Evolutionary conservation across 805 yeast species (phyloP).

Genomic region (Maudiozyma barnettii): DNA sequence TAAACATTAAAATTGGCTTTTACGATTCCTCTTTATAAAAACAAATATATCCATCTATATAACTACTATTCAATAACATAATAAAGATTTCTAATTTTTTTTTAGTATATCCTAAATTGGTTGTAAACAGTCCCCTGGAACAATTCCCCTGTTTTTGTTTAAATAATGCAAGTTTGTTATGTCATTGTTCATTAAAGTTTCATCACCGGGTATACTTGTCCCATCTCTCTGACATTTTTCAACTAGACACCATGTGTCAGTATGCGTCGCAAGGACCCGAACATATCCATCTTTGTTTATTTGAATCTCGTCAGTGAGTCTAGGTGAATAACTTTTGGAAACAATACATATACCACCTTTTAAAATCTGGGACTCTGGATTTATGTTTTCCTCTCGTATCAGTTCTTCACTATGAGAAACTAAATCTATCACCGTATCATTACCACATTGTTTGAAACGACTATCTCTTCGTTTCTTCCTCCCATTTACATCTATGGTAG

Average conservation of each 20-base stretch:
- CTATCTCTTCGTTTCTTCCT: neutral
- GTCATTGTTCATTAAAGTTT: neutral
- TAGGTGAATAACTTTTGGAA: slow-evolving; percentile 20
- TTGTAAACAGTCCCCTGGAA: slow-evolving; percentile 32
- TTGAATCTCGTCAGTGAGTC: slow-evolving; percentile 31
- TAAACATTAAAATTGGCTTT: no score
- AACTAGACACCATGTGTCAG: slow-evolving; percentile 38
- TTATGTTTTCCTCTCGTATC: neutral
- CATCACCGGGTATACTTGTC: slow-evolving; percentile 1
- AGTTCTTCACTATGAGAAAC: neutral
- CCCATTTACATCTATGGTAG: neutral
- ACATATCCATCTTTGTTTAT: slow-evolving; percentile 27
- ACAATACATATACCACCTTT: slow-evolving; percentile 15
- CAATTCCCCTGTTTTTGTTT: slow-evolving; percentile 33
- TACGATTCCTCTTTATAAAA: no score
- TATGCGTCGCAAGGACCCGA: slow-evolving; percentile 31
- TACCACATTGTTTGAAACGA: neutral
- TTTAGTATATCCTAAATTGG: neutral
- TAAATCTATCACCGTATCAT: slow-evolving; percentile 3
- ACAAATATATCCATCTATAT: neutral
- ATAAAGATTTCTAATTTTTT: neutral
- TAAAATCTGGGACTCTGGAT: neutral
- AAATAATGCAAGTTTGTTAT: slow-evolving; percentile 21
- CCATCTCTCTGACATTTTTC: slow-evolving; percentile 29
- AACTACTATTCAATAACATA: neutral